A percentile compares a stretch with the other conserved stretches of the same genome.
Evolutionary conservation across 1,139 yeast genomes (phyloP).

Genomic region (Pneumocystis oryctolagi): DNA sequence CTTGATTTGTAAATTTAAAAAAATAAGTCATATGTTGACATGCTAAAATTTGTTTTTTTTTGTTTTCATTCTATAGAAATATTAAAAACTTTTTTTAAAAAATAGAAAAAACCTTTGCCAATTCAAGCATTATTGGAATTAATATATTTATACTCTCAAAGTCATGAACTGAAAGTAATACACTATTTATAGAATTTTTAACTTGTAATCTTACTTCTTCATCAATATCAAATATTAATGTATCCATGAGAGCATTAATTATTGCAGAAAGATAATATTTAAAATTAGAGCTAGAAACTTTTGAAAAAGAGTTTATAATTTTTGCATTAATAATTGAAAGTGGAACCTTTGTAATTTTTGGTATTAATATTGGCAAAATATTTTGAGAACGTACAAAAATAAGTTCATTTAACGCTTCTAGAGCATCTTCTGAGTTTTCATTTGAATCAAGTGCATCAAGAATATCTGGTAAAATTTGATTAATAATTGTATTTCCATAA

Average conservation of each 20-base stretch:
- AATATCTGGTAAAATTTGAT: conserved; percentile 74
- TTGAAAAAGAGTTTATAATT: conserved; percentile 77
- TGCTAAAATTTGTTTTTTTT: conserved; percentile 48
- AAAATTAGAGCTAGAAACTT: conserved; percentile 77
- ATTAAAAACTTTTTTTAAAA: not conserved
- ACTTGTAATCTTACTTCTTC: conserved; percentile 27
- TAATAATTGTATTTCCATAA: conserved; percentile 74
- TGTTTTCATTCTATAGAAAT: conserved; percentile 40
- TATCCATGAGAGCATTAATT: conserved; percentile 54
- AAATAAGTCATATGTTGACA: conserved; percentile 58
- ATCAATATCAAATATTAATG: conserved; percentile 32
- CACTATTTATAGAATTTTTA: conserved; percentile 46
- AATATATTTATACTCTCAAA: conserved; percentile 77
- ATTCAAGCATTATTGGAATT: conserved; percentile 61
- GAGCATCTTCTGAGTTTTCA: conserved; percentile 55
- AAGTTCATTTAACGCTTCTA: conserved; percentile 77
- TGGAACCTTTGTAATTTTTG: conserved; percentile 69
- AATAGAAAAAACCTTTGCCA: conserved; percentile 34
- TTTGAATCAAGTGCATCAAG: conserved; percentile 52
- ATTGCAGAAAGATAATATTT: conserved; percentile 53
- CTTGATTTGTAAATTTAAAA: conserved; percentile 50
- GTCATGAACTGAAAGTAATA: conserved; percentile 49
- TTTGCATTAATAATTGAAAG: conserved; percentile 71
- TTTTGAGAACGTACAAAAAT: conserved; percentile 83
- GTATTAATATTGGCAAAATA: conserved; percentile 85